Conservation (phyloP, 805 yeast genomes). For the Ascoidea asiatica region DNA sequence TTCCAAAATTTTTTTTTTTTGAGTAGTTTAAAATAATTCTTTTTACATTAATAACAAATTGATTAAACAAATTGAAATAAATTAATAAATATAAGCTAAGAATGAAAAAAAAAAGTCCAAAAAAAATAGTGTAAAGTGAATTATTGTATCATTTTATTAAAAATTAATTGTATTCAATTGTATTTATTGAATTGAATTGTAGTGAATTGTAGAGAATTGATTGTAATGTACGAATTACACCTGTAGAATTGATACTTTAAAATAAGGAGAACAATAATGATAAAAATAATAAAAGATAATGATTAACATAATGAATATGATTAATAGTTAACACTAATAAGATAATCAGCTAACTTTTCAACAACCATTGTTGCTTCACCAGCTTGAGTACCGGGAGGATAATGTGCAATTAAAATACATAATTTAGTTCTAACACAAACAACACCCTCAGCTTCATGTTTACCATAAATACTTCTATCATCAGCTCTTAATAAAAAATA, state of each 20-base stretch:
- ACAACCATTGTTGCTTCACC: conserved; percentile 93
- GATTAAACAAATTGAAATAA: too few relatives aligned
- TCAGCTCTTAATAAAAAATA: conserved; percentile 84
- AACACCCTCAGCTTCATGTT: conserved; percentile 78
- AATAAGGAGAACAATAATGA: neutral
- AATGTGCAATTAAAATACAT: conserved; percentile 87
- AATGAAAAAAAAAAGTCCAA: too few relatives aligned
- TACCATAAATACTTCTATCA: conserved; percentile 88
- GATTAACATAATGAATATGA: neutral
- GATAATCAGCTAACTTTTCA: conserved; percentile 90
- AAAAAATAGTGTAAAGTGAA: too few relatives aligned
- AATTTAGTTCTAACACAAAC: conserved; percentile 89
- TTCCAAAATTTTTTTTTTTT: too few relatives aligned
- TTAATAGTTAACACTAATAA: conserved; percentile 77
- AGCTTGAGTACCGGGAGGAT: conserved; percentile 80
- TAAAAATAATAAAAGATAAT: neutral
- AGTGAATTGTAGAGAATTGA: too few relatives aligned
- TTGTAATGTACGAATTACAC: neutral
- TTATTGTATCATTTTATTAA: too few relatives aligned
- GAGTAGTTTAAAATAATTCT: too few relatives aligned
- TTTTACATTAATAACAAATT: too few relatives aligned
- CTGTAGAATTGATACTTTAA: neutral
- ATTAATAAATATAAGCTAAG: too few relatives aligned
- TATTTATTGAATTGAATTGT: too few relatives aligned
- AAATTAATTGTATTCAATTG: too few relatives aligned